These are phyloP conservation scores for Cystodermella granulosa DNA, from an alignment of 1,284 basidiomycete genomes.

Conservation along the genomic window DNA sequence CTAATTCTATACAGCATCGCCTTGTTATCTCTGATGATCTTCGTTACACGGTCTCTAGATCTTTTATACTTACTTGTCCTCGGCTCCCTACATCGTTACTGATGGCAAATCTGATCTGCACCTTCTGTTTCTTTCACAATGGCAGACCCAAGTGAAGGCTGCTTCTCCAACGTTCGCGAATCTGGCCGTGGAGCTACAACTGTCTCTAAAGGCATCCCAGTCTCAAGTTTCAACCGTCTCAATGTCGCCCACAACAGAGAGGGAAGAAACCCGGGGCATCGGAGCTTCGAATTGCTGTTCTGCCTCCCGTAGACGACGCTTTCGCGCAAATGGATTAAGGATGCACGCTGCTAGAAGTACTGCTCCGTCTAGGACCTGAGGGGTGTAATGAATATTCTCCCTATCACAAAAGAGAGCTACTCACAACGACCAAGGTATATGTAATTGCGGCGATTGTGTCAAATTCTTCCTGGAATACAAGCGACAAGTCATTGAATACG, in stretches of 20 bases:
- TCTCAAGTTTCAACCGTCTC: too few relatives aligned
- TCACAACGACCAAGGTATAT: constrained; percentile 57
- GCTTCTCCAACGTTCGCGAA: not conserved
- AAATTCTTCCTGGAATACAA: constrained; percentile 64
- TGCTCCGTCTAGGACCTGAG: constrained; percentile 55
- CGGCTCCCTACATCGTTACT: too few relatives aligned
- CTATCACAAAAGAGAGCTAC: constrained; percentile 11
- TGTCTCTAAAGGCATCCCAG: too few relatives aligned
- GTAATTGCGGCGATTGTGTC: constrained; percentile 64
- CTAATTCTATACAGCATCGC: too few relatives aligned
- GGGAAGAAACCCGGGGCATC: too few relatives aligned
- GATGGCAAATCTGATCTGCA: too few relatives aligned
- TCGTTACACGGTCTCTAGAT: too few relatives aligned
- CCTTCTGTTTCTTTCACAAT: not conserved
- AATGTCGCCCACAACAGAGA: too few relatives aligned
- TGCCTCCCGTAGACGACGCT: constrained; percentile 18
- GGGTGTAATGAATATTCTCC: not conserved
- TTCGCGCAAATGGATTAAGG: constrained; percentile 53
- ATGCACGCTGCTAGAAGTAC: constrained; percentile 57
- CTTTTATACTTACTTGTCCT: too few relatives aligned
- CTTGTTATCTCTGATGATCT: too few relatives aligned
- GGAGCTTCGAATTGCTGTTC: constrained; percentile 5
- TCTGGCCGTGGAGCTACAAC: too few relatives aligned
- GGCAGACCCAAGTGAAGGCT: not conserved
- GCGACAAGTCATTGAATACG: constrained; percentile 65